These are phyloP conservation scores for Yamagishiella unicocca DNA, from an alignment of 139 green algal genomes.

Conservation along the genomic window DNA sequence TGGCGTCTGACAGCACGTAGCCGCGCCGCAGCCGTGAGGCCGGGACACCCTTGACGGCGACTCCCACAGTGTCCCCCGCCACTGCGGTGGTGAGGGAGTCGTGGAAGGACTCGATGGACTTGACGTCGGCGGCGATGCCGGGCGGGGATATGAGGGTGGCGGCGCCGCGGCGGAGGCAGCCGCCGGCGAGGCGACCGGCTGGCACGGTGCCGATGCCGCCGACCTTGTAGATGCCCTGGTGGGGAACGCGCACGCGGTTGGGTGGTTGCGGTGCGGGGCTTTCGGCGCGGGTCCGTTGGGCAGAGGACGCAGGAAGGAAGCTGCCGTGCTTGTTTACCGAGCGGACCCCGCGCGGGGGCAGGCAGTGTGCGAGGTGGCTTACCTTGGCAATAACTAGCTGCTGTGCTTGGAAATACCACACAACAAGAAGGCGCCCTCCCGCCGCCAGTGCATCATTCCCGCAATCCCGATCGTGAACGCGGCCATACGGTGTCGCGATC, in stretches of 20 bases:
- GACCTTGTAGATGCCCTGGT: conserved; percentile 92
- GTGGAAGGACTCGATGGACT: conserved; percentile 19
- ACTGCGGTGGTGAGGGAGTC: conserved; percentile 41
- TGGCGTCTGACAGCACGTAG: conserved; percentile 78
- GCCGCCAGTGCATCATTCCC: too few relatives aligned
- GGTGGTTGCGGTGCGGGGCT: too few relatives aligned
- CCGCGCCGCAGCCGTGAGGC: conserved; percentile 76
- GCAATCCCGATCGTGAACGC: too few relatives aligned
- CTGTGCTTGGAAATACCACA: too few relatives aligned
- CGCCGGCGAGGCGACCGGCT: conserved; percentile 89
- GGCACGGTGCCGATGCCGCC: conserved; percentile 93
- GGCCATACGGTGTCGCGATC: too few relatives aligned
- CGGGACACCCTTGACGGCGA: conserved; percentile 77
- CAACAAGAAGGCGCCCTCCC: too few relatives aligned
- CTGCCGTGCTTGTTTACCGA: too few relatives aligned
- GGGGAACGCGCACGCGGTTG: conserved; percentile 79
- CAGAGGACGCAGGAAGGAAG: too few relatives aligned
- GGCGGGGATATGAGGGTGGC: not conserved
- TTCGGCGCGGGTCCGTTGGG: too few relatives aligned
- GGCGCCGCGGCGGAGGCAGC: not conserved
- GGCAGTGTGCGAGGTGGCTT: too few relatives aligned
- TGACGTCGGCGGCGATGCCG: not conserved
- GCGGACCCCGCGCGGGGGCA: too few relatives aligned
- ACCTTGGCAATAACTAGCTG: too few relatives aligned
- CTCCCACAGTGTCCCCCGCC: conserved; percentile 86